Percentiles rank a stretch among this genome's conserved stretches.
Evolutionary conservation across 371 early-diverging fungal species (phyloP).

Genomic region (Catenaria anguillulae): DNA sequence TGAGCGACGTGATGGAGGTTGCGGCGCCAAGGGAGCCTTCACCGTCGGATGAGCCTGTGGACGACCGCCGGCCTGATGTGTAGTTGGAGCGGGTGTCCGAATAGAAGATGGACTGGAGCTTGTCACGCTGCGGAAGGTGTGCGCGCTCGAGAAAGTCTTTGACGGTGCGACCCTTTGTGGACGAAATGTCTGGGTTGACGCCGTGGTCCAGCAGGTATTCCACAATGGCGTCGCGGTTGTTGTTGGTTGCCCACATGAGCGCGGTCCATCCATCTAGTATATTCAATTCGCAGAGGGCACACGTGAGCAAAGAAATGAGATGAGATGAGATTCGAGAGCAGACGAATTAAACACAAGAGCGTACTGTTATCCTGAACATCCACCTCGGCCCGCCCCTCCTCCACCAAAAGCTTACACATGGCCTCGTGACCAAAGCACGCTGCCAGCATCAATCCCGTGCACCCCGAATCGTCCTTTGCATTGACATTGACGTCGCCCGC

Average conservation of each 20-base stretch:
- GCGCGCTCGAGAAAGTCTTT: conserved; percentile 44
- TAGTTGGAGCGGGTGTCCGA: conserved; percentile 1
- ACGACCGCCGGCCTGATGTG: not conserved
- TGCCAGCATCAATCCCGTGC: conserved; percentile 48
- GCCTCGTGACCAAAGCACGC: conserved; percentile 70
- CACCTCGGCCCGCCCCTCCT: conserved; percentile 60
- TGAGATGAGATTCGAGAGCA: too few relatives aligned
- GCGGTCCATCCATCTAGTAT: conserved; percentile 77
- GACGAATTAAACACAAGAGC: conserved; percentile 13
- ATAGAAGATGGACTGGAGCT: not conserved
- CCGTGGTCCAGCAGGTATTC: conserved; percentile 60
- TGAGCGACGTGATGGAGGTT: not conserved
- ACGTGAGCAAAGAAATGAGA: too few relatives aligned
- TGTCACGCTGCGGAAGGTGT: not conserved
- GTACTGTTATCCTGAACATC: conserved; percentile 61
- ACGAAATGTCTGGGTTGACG: conserved; percentile 52
- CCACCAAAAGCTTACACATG: conserved; percentile 47
- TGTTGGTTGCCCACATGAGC: conserved; percentile 89
- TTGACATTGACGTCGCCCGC: not conserved
- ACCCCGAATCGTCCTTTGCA: not conserved
- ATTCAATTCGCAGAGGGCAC: too few relatives aligned
- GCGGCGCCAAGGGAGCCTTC: not conserved
- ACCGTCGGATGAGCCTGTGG: not conserved
- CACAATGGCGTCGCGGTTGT: conserved; percentile 58
- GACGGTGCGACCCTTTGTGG: conserved; percentile 61